Evolutionary conservation across 768 basidiomycete genomes (phyloP).

Genomic region (Boletellus emodensis): DNA sequence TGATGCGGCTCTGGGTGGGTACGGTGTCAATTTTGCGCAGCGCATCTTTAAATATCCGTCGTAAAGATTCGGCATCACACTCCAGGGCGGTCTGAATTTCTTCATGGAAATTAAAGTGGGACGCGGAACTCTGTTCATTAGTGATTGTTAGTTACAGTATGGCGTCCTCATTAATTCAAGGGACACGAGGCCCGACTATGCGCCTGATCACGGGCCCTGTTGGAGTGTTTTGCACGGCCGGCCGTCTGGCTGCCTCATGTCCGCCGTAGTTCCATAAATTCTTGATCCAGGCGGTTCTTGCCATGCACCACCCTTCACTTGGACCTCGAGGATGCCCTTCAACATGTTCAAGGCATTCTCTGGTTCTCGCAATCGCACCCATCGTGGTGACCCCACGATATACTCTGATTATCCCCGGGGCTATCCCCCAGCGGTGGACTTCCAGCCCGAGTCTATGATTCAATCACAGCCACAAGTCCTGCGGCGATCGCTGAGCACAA

Average conservation of each 20-base stretch:
- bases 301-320: conserved; percentile 15
- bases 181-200: not conserved
- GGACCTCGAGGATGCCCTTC: conserved; percentile 32
- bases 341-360: conserved; percentile 36
- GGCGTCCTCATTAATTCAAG: conserved; percentile 1
- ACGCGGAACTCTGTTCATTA: not conserved
- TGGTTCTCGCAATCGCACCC: conserved; percentile 30
- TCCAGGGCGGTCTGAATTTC: not conserved
- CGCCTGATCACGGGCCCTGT: conserved; percentile 1
- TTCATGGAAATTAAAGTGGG: not conserved
- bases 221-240: conserved; percentile 7
- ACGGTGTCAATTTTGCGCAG: not conserved
- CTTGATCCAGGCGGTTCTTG: conserved; percentile 9
- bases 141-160: not conserved
- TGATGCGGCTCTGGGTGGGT: conserved; percentile 5
- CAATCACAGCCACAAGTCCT: conserved; percentile 24
- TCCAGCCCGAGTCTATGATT: conserved; percentile 19
- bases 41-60: not conserved
- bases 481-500: conserved; percentile 24
- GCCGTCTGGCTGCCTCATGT: conserved; percentile 27
- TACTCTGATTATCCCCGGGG: conserved; percentile 28
- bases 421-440: conserved; percentile 25
- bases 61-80: not conserved
- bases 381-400: conserved; percentile 23
- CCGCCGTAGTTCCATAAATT: conserved; percentile 25